A percentile compares a stretch with the other conserved stretches of the same genome.
Evolutionary conservation across 306 rosid species (phyloP).

Genomic region (Dryas drummondii): DNA sequence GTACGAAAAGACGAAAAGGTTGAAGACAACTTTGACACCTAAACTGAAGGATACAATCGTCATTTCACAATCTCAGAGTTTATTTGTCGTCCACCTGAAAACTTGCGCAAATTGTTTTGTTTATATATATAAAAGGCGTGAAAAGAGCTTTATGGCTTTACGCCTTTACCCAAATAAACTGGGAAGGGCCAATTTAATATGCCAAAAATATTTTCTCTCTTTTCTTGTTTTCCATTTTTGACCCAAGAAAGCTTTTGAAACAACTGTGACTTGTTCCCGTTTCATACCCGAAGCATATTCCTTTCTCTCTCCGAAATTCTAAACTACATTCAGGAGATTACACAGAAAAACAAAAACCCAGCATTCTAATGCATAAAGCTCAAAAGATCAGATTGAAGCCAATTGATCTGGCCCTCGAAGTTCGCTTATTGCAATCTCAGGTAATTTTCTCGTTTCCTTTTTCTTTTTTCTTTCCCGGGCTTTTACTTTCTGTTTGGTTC

Average conservation of each 20-base stretch:
- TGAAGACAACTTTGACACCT: background rate
- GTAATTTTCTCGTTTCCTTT: background rate
- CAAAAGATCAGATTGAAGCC: background rate
- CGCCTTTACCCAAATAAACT: background rate
- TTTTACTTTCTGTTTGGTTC: constrained; percentile 12
- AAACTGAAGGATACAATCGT: constrained; percentile 23
- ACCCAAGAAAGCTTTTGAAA: constrained; percentile 26
- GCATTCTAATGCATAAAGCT: background rate
- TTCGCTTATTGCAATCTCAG: background rate
- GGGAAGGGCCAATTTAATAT: background rate
- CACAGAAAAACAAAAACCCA: background rate
- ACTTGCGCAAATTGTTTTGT: background rate
- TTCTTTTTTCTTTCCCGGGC: background rate
- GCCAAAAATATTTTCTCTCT: background rate
- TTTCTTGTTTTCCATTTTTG: constrained; percentile 27
- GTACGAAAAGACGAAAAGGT: background rate
- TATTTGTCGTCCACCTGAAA: background rate
- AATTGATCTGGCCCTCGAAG: constrained; percentile 2
- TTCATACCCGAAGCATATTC: constrained; percentile 52
- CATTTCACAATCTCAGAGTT: background rate
- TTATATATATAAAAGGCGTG: background rate
- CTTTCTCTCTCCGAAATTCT: background rate
- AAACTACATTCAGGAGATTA: background rate
- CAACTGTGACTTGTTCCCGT: constrained; percentile 30
- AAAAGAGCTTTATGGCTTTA: background rate